Percentiles rank a stretch among this genome's conserved stretches.
Evolutionary conservation across 1,284 basidiomycete genomes (phyloP).

Genomic region (Austroboletus niveus): DNA sequence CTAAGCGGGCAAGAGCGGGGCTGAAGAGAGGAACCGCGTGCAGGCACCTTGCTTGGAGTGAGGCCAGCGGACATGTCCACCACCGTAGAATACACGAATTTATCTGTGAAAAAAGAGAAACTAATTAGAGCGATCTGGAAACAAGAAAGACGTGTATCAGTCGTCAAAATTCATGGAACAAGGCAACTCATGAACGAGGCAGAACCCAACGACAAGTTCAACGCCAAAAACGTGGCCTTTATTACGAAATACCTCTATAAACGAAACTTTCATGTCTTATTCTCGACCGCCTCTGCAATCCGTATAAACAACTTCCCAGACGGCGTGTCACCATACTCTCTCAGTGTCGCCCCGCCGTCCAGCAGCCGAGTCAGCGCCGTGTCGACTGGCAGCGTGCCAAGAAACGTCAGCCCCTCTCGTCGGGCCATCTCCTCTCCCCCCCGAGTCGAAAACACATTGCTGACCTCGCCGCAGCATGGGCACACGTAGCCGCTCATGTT

Average conservation of each 20-base stretch:
- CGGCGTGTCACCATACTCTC: constrained; percentile 57
- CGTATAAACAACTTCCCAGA: constrained; percentile 59
- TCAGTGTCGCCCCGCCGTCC: constrained; percentile 67
- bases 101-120: background rate
- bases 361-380: constrained; percentile 86
- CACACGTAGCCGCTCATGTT: constrained; percentile 99
- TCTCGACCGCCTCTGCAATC: constrained; percentile 45
- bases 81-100: constrained; percentile 20
- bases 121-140: constrained; percentile 4
- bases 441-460: constrained; percentile 92
- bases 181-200: constrained; percentile 29
- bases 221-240: constrained; percentile 27
- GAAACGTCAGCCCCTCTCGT: constrained; percentile 71
- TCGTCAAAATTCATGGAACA: constrained; percentile 31
- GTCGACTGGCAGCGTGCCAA: constrained; percentile 94
- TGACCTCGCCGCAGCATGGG: constrained; percentile 91
- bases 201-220: constrained; percentile 13
- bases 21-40: constrained; percentile 6
- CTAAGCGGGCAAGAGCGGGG: constrained; percentile 10
- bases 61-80: constrained; percentile 24
- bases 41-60: constrained; percentile 14
- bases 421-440: constrained; percentile 88
- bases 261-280: background rate
- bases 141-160: constrained; percentile 25
- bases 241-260: constrained; percentile 16